These are phyloP conservation scores for Metahyphopichia silvanorum DNA, from an alignment of 805 yeast species.

Conservation along the genomic window DNA sequence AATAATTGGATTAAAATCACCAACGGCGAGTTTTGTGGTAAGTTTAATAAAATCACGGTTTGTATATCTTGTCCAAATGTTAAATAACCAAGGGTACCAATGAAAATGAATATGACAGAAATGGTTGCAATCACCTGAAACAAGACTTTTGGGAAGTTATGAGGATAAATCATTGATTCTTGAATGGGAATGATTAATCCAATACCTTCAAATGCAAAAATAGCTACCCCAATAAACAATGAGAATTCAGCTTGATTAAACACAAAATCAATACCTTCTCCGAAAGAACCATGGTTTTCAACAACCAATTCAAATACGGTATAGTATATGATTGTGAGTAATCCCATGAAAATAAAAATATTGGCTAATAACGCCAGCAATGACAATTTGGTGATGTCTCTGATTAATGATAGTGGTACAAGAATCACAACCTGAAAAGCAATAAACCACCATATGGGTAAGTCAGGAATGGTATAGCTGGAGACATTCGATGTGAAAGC, in stretches of 20 bases:
- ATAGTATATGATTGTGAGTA: conserved; percentile 60
- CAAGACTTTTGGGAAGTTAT: conserved; percentile 65
- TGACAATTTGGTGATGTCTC: conserved; percentile 75
- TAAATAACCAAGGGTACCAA: conserved; percentile 67
- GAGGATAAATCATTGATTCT: conserved; percentile 76
- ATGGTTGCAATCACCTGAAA: conserved; percentile 60
- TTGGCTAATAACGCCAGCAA: conserved; percentile 72
- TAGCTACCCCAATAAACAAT: conserved; percentile 76
- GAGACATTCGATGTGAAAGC: conserved; percentile 59
- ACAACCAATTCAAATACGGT: conserved; percentile 43
- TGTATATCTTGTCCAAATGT: conserved; percentile 64
- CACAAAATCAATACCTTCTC: conserved; percentile 45
- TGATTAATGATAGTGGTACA: conserved; percentile 65
- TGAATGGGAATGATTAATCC: conserved; percentile 80
- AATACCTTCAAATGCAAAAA: conserved; percentile 86
- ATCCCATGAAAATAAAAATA: conserved; percentile 62
- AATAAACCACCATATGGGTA: conserved; percentile 43
- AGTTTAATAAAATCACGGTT: conserved; percentile 67
- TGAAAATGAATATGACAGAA: conserved; percentile 55
- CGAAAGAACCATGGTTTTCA: conserved; percentile 34
- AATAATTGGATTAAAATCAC: conserved; percentile 67
- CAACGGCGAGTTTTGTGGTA: conserved; percentile 63
- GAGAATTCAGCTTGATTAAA: conserved; percentile 63
- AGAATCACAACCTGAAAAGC: conserved; percentile 54
- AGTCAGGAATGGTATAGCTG: conserved; percentile 35